Percentiles rank a stretch among this genome's conserved stretches.
Evolutionary conservation across 2,329 filamentous ascomycete genomes (phyloP).

Genomic region (Paracorniculantispora psalliotae): DNA sequence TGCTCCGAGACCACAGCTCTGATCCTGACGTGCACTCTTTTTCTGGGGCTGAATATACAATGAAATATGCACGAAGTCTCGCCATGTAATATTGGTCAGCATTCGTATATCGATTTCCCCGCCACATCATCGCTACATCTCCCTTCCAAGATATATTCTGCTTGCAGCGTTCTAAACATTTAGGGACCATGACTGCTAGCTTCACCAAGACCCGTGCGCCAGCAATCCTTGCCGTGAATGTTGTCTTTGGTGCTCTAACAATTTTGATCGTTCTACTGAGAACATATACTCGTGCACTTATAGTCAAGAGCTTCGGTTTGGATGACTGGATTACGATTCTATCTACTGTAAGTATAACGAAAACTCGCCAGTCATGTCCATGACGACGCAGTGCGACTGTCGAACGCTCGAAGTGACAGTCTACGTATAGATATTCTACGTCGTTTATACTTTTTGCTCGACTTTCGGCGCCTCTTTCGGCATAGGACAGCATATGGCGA

Average conservation of each 20-base stretch:
- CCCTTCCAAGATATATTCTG: not conserved
- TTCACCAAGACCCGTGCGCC: not conserved
- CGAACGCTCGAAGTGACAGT: too few species aligned
- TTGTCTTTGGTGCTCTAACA: not conserved
- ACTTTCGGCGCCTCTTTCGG: conserved; percentile 29
- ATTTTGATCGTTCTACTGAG: conserved; percentile 21
- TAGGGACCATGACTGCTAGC: not conserved
- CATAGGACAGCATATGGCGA: conserved; percentile 30
- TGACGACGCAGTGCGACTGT: not conserved
- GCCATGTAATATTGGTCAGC: not conserved
- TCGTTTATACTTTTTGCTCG: conserved; percentile 24
- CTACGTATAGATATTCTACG: conserved; percentile 24
- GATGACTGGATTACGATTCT: conserved; percentile 34
- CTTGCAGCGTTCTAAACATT: too few species aligned
- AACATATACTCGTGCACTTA: conserved; percentile 27
- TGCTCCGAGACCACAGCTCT: not conserved
- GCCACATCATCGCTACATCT: not conserved
- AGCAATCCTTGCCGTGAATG: not conserved
- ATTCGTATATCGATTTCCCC: not conserved
- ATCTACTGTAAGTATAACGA: conserved; percentile 22
- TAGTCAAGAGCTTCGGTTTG: conserved; percentile 30
- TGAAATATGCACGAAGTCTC: not conserved
- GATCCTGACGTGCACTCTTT: not conserved
- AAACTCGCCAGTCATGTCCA: not conserved
- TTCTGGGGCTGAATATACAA: not conserved